These are phyloP conservation scores for Furcasterigmium furcatum DNA, from an alignment of 2,329 filamentous ascomycete genomes.

Conservation along the genomic window DNA sequence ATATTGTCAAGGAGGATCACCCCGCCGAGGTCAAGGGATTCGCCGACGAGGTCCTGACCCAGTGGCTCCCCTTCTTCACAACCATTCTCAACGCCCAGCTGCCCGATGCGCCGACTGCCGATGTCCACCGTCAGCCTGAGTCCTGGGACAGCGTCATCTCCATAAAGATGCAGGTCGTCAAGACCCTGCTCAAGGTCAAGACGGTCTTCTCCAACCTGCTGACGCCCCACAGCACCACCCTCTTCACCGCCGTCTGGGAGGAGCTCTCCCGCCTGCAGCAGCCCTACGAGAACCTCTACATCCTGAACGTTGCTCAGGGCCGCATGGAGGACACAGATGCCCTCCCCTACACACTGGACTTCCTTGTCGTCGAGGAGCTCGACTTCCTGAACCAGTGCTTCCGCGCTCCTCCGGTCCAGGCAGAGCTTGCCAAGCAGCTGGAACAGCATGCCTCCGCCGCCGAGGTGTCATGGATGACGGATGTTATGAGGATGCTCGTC, in stretches of 20 bases:
- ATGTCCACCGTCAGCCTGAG: constrained; percentile 47
- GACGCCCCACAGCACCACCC: constrained; percentile 73
- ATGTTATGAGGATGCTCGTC: constrained; percentile 82
- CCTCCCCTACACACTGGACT: constrained; percentile 92
- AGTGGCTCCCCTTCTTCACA: constrained; percentile 90
- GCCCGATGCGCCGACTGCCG: constrained; percentile 56
- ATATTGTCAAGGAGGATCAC: constrained; percentile 95
- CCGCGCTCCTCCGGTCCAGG: constrained; percentile 81
- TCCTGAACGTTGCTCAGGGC: constrained; percentile 80
- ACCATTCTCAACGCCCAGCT: constrained; percentile 72
- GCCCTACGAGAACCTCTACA: constrained; percentile 79
- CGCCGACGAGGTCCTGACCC: constrained; percentile 77
- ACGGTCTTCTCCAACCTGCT: constrained; percentile 78
- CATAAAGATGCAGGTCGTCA: constrained; percentile 89
- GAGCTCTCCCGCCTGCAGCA: constrained; percentile 73
- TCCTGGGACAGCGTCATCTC: constrained; percentile 79
- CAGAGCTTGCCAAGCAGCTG: constrained; percentile 82
- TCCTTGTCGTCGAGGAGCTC: constrained; percentile 87
- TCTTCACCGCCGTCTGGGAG: constrained; percentile 88
- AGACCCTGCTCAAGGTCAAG: constrained; percentile 86
- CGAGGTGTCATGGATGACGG: constrained; percentile 75
- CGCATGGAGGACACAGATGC: constrained; percentile 86
- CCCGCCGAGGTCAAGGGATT: constrained; percentile 82
- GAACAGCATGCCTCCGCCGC: constrained; percentile 55
- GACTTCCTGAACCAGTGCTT: constrained; percentile 93